phyloP scores from a whole-genome alignment of 495 filamentous ascomycete species.

The Xylaria sp. region DNA sequence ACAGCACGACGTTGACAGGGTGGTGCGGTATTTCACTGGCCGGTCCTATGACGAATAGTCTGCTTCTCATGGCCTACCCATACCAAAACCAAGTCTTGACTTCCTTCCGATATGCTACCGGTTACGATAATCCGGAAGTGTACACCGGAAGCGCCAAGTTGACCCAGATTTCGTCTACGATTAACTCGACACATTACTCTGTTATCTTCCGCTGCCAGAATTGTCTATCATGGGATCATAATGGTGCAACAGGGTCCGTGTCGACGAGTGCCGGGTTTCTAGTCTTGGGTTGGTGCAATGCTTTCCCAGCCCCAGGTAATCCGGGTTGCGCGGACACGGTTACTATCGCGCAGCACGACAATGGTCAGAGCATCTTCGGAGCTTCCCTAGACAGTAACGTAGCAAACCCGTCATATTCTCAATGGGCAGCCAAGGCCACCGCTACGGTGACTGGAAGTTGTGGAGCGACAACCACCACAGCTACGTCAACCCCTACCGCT shows the following conservation, averaged over 20 bases:
- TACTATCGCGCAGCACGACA: slow-evolving; percentile 50
- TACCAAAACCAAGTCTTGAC: slow-evolving; percentile 58
- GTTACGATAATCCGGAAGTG: slow-evolving; percentile 61
- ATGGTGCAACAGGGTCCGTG: slow-evolving; percentile 49
- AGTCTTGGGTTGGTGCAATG: slow-evolving; percentile 58
- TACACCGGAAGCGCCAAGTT: slow-evolving; percentile 66
- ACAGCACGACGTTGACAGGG: slow-evolving; percentile 45
- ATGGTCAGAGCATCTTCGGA: slow-evolving; percentile 54
- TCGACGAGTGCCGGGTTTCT: slow-evolving; percentile 44
- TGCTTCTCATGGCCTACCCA: slow-evolving; percentile 65
- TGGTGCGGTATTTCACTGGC: slow-evolving; percentile 66
- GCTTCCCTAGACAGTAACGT: slow-evolving; percentile 46
- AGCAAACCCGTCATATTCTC: slow-evolving; percentile 50
- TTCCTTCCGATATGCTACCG: slow-evolving; percentile 62
- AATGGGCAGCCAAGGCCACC: slow-evolving; percentile 48
- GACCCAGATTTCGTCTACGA: slow-evolving; percentile 62
- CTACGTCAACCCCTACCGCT: slow-evolving; percentile 39
- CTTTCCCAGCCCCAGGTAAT: slow-evolving; percentile 41
- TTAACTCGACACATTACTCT: slow-evolving; percentile 61
- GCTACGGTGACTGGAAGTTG: slow-evolving; percentile 40
- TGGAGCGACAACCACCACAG: slow-evolving; percentile 41
- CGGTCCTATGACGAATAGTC: slow-evolving; percentile 64
- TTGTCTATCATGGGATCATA: slow-evolving; percentile 65
- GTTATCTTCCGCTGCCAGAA: slow-evolving; percentile 68
- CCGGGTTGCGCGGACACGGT: slow-evolving; percentile 43